Base-by-base conservation (phyloP, 225 moss, liverwort and hornwort genomes). In the Polytrichum commune region DNA sequence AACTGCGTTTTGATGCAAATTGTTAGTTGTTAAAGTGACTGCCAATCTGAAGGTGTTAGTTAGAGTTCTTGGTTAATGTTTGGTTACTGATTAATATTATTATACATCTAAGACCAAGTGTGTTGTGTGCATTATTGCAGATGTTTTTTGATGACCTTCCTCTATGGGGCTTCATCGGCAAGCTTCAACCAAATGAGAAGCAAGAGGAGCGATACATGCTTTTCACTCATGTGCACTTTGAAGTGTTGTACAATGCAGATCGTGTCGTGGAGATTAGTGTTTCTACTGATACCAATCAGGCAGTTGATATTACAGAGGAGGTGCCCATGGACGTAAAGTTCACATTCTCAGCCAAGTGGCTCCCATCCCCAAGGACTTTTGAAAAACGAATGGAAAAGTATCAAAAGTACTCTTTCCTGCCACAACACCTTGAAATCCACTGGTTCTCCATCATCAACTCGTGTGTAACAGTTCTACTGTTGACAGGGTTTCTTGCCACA, bases 371-470 rank as follows among this genome's bases (percentile, higher is more conserved):
- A 1, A 85, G 68, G 67, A 70, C 85, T 4, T 96, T 80, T 72
- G 96, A 93, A 25, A 83, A 79, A 66, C 87, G 96, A 65, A 88
- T 96, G 96, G 86, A 85, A 76, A 92, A 96, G 83, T 96, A 96
- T 71, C 93, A 92, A 7, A 82, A 90, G 73, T 73, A 77, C 46
- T 93, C 93, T 7, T 92, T 96, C 76, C 71, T 92, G 65, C 96
- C 93, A 10, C 84, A 93, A 19, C 89, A 96, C 63, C 73, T 96
- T 79, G 96, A 96, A 71, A 93, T 96, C 55, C 96, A 96, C 68
- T 96, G 96, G 96, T 96, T 96, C 75, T 96, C 96, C 68, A 96
- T 96, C 55, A 89, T 96, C 85, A 96, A 96, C 72, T 96, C 96
- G n/a, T 96, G 93, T 67, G 96, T 96, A 1, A 96, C 96, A 54